These are phyloP conservation scores for Pseudogymnoascus verrucosus DNA, from an alignment of 2,329 filamentous ascomycete species.

Conservation along the genomic window DNA sequence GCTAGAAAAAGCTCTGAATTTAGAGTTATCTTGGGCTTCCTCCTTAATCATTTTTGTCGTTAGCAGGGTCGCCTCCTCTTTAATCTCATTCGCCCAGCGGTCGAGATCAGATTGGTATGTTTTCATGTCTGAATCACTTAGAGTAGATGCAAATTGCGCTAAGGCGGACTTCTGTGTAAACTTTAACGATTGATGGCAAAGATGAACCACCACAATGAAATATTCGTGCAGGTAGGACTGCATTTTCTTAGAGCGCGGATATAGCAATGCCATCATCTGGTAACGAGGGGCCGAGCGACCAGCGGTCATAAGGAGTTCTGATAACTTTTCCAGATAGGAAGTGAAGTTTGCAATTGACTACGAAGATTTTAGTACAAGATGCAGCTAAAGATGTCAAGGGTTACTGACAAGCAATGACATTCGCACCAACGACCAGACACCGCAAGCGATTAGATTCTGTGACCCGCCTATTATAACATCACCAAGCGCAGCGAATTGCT, in stretches of 20 bases:
- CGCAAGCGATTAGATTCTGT: constrained; percentile 37
- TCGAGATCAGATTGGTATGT: constrained; percentile 29
- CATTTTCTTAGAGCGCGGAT: constrained; percentile 31
- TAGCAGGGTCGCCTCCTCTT: constrained; percentile 28
- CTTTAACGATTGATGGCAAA: constrained; percentile 32
- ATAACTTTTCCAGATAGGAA: constrained; percentile 33
- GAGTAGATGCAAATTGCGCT: constrained; percentile 24
- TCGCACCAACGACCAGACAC: constrained; percentile 38
- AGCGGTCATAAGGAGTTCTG: constrained; percentile 33
- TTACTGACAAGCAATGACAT: constrained; percentile 33
- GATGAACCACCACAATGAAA: constrained; percentile 31
- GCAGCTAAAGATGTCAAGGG: constrained; percentile 11
- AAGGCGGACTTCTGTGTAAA: constrained; percentile 29
- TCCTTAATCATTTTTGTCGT: constrained; percentile 21
- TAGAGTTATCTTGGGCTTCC: constrained; percentile 20
- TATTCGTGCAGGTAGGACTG: constrained; percentile 33
- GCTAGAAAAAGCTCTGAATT: constrained; percentile 20
- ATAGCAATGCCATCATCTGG: constrained; percentile 32
- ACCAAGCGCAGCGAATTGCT: constrained; percentile 37
- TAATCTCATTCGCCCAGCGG: constrained; percentile 30
- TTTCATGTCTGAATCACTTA: constrained; percentile 28
- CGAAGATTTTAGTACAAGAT: constrained; percentile 13
- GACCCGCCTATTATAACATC: constrained; percentile 34
- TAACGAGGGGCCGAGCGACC: constrained; percentile 35
- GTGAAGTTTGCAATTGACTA: constrained; percentile 28